Conservation (phyloP, 495 filamentous ascomycete species). For the Penicillium cosmopolitanum region DNA sequence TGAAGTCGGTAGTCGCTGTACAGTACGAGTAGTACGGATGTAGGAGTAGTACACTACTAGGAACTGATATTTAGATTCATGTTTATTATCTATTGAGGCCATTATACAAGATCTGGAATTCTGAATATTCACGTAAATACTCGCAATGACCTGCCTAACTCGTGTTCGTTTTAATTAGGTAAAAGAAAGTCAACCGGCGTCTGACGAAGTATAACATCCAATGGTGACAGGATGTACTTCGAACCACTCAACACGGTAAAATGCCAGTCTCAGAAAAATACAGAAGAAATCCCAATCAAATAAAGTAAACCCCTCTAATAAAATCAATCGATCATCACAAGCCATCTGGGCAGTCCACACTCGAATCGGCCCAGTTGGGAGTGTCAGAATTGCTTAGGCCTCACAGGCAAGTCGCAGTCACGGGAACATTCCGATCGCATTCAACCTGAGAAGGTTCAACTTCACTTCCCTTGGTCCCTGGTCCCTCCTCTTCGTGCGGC, state of each 20-base stretch:
- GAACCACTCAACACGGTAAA: not conserved
- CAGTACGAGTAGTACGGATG: not conserved
- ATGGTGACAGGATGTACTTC: conserved; percentile 6
- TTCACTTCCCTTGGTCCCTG: not conserved
- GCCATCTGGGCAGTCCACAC: conserved; percentile 6
- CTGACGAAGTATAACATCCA: conserved; percentile 19
- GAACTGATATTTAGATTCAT: too few species aligned
- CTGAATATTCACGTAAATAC: too few species aligned
- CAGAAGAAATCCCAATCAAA: conserved; percentile 3
- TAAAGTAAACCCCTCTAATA: not conserved
- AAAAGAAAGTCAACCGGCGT: conserved; percentile 13
- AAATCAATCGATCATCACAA: not conserved
- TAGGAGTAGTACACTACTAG: too few species aligned
- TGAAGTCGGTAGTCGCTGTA: conserved; percentile 1
- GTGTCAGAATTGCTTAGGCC: conserved; percentile 22
- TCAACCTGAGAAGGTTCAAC: not conserved
- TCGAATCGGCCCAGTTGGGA: conserved; percentile 29
- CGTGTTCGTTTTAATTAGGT: conserved; percentile 19
- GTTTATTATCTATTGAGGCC: too few species aligned
- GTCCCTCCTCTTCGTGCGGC: conserved; percentile 1
- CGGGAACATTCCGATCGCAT: conserved; percentile 33
- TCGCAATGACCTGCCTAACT: not conserved
- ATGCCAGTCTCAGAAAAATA: not conserved
- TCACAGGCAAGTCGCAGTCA: conserved; percentile 25
- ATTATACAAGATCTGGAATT: too few species aligned